Conservation (phyloP, 371 early-diverging fungal genomes). For the Mucor racemosus region DNA sequence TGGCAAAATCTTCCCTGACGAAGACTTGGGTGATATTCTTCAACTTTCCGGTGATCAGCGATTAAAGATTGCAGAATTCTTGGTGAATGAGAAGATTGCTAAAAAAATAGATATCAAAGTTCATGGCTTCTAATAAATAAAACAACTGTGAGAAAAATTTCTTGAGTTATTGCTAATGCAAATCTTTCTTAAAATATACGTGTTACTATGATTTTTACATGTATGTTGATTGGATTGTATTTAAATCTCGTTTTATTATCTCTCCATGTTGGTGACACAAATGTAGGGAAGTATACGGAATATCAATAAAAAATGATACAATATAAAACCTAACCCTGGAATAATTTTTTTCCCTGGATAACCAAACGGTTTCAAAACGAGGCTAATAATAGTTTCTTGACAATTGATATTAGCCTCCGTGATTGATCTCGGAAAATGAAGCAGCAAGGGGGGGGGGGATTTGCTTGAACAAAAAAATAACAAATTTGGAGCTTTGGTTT, state of each 20-base stretch:
- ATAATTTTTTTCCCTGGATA: too few species aligned
- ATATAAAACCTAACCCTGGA: neutral
- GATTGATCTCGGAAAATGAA: neutral
- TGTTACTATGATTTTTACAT: neutral
- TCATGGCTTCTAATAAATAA: conserved; percentile 73
- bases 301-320: conserved; percentile 2
- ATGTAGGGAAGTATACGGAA: neutral
- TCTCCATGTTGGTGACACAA: neutral
- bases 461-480: neutral
- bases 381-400: neutral
- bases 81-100: conserved; percentile 78
- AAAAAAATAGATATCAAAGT: conserved; percentile 88
- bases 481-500: neutral
- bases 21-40: conserved; percentile 88
- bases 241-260: neutral
- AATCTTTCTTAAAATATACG: neutral
- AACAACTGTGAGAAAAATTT: neutral
- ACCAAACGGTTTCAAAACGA: too few species aligned
- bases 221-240: neutral
- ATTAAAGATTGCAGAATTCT: conserved; percentile 80
- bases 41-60: conserved; percentile 98
- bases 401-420: neutral
- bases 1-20: conserved; percentile 92
- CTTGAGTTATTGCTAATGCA: neutral
- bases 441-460: neutral